Conservation (phyloP, 2,329 filamentous ascomycete genomes). For the Calonectria hawksworthii region DNA sequence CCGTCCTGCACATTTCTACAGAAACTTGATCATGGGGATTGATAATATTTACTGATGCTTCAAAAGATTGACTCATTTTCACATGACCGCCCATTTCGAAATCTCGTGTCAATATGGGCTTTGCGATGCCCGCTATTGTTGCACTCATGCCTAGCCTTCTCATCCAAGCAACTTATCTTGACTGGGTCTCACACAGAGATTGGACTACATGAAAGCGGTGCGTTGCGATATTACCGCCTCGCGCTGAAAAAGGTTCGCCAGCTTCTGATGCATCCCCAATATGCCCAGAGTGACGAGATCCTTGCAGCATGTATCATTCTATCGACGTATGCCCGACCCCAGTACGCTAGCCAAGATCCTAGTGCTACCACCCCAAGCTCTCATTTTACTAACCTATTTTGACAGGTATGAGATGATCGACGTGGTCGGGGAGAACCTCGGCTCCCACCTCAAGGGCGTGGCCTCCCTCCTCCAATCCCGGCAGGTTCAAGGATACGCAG, state of each 20-base stretch:
- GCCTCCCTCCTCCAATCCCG: neutral
- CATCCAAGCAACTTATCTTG: neutral
- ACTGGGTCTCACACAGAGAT: neutral
- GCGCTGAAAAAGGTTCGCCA: neutral
- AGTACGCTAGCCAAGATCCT: neutral
- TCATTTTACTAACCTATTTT: neutral
- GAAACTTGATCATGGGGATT: too few species aligned
- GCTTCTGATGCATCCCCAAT: neutral
- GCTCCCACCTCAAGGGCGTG: neutral
- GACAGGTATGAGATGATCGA: constrained; percentile 9
- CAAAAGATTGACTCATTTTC: neutral
- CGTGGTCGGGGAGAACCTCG: neutral
- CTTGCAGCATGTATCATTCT: constrained; percentile 4
- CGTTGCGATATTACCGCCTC: neutral
- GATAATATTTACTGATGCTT: neutral
- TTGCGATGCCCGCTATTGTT: neutral
- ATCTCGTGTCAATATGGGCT: neutral
- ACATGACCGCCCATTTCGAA: neutral
- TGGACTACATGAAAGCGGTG: neutral
- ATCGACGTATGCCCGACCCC: neutral
- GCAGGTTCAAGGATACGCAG: neutral
- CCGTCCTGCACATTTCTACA: neutral
- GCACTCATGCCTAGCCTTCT: neutral
- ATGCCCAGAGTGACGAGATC: neutral
- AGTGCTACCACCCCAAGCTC: neutral